Evolutionary conservation across 2,329 filamentous ascomycete species (phyloP).

Genomic region (Onygena corvina): DNA sequence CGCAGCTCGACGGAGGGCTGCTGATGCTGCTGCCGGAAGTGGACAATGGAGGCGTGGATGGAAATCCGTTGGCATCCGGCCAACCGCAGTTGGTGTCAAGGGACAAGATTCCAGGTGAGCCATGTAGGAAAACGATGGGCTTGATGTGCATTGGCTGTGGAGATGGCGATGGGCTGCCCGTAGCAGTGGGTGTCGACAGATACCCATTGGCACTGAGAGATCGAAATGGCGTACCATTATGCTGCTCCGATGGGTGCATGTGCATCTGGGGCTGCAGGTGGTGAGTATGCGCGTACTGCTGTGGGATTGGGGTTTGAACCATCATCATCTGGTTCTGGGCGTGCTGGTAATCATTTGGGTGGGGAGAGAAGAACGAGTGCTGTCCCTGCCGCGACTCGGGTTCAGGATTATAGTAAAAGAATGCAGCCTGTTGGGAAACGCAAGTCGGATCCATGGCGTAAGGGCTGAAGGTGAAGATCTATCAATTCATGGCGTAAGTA

Average conservation of each 20-base stretch:
- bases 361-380: constrained; percentile 62
- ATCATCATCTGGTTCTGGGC: constrained; percentile 5
- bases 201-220: not conserved
- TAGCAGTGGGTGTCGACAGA: not conserved
- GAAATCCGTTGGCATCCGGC: constrained; percentile 56
- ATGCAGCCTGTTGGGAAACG: constrained; percentile 11
- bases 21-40: constrained; percentile 72
- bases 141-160: constrained; percentile 63
- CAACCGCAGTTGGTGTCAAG: constrained; percentile 64
- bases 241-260: constrained; percentile 10
- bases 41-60: constrained; percentile 77
- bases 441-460: constrained; percentile 10
- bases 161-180: constrained; percentile 50
- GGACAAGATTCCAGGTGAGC: constrained; percentile 43
- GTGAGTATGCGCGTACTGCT: constrained; percentile 21
- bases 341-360: constrained; percentile 40
- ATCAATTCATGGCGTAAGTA: not conserved
- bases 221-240: constrained; percentile 19
- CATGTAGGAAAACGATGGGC: constrained; percentile 57
- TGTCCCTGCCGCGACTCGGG: constrained; percentile 59
- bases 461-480: not conserved
- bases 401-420: constrained; percentile 75
- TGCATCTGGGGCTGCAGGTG: constrained; percentile 5
- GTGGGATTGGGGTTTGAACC: constrained; percentile 17
- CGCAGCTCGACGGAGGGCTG: constrained; percentile 66